phyloP scores from a whole-genome alignment of 2,329 filamentous ascomycete species.

The Fusarium austroafricanum region DNA sequence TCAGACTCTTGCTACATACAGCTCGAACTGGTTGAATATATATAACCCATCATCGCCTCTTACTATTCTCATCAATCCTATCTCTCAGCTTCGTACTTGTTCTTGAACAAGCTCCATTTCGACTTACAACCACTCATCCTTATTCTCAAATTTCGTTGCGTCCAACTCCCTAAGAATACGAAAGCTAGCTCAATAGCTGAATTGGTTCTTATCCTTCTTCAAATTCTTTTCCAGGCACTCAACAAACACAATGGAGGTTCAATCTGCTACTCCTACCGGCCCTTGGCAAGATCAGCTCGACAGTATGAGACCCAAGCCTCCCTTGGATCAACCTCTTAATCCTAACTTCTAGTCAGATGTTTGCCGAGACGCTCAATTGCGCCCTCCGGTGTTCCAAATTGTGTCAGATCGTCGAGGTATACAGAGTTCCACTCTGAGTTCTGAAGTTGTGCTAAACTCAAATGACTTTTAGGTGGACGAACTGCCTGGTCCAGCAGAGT shows the following conservation, averaged over 20 bases:
- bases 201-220: not conserved
- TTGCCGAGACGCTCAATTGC: conserved; percentile 66
- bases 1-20: conserved; percentile 24
- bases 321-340: not conserved
- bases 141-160: not conserved
- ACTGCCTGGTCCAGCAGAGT: conserved; percentile 91
- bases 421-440: conserved; percentile 20
- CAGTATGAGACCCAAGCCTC: conserved; percentile 55
- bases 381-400: conserved; percentile 73
- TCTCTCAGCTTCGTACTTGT: conserved; percentile 12
- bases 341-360: conserved; percentile 58
- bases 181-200: not conserved
- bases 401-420: conserved; percentile 81
- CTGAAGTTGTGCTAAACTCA: not conserved
- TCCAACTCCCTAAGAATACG: not conserved
- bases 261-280: conserved; percentile 39
- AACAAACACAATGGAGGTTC: conserved; percentile 38
- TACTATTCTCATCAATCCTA: conserved; percentile 4
- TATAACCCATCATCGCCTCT: conserved; percentile 34
- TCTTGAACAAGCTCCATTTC: not conserved
- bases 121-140: not conserved
- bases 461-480: conserved; percentile 73
- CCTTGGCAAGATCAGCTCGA: conserved; percentile 69
- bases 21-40: conserved; percentile 28
- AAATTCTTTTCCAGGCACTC: not conserved